These are phyloP conservation scores for Silene vulgaris DNA, from an alignment of 179 eudicot species.

Conservation along the genomic window DNA sequence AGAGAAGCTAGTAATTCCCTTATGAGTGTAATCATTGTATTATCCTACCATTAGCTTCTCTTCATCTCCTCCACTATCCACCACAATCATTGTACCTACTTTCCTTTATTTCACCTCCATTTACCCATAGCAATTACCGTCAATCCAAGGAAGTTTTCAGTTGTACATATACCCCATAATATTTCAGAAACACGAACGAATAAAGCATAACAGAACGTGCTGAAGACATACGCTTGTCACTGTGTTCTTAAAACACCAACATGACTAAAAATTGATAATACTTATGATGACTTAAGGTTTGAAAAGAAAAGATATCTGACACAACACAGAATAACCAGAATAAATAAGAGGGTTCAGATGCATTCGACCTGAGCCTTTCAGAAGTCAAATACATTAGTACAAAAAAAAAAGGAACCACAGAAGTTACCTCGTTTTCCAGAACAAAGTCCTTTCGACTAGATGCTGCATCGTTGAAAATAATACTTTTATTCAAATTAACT, in stretches of 20 bases:
- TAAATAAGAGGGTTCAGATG: background rate
- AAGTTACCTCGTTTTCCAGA: conserved; percentile 33
- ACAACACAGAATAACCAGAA: background rate
- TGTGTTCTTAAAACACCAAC: background rate
- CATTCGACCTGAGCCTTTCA: background rate
- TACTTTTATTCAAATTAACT: conserved; percentile 22
- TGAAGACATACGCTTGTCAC: background rate
- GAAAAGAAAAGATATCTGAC: background rate
- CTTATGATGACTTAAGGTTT: background rate
- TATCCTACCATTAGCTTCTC: too few species aligned
- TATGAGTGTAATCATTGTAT: too few species aligned
- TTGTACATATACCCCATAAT: background rate
- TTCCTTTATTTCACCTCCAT: too few species aligned
- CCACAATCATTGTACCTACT: too few species aligned
- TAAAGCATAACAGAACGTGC: background rate
- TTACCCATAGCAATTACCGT: background rate
- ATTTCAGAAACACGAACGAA: background rate
- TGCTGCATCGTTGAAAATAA: conserved; percentile 19
- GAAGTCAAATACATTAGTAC: background rate
- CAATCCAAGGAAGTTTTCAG: background rate
- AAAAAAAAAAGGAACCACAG: background rate
- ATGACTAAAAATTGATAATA: background rate
- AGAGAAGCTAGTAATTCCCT: background rate
- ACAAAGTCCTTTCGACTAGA: conserved; percentile 20
- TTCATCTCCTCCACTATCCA: too few species aligned